phyloP scores from a whole-genome alignment of 2,329 filamentous ascomycete genomes.

The Colletotrichum truncatum region DNA sequence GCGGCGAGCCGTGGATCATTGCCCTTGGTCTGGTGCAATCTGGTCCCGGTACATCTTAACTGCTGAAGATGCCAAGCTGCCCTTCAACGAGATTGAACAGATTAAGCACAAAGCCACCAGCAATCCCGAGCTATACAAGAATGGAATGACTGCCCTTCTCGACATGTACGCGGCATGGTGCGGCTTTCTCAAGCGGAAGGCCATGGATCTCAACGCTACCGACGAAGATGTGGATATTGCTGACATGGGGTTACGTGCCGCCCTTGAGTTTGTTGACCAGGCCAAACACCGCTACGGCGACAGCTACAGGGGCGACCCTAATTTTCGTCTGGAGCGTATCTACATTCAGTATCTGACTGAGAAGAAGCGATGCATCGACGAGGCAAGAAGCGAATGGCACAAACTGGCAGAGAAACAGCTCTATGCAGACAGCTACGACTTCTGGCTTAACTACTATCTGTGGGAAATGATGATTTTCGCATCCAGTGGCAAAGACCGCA shows the following conservation, averaged over 20 bases:
- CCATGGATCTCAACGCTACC: slow-evolving; percentile 76
- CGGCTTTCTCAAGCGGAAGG: slow-evolving; percentile 87
- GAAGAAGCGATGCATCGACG: slow-evolving; percentile 79
- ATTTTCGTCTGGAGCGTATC: slow-evolving; percentile 89
- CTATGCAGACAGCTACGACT: slow-evolving; percentile 83
- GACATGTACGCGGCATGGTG: slow-evolving; percentile 96
- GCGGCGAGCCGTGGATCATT: slow-evolving; percentile 86
- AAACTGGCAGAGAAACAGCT: slow-evolving; percentile 71
- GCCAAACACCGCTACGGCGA: slow-evolving; percentile 78
- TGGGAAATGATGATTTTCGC: slow-evolving; percentile 83
- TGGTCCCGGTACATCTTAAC: slow-evolving; percentile 92
- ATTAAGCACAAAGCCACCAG: slow-evolving; percentile 94
- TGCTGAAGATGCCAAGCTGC: slow-evolving; percentile 79
- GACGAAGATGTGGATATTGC: slow-evolving; percentile 90
- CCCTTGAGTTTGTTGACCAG: slow-evolving; percentile 86
- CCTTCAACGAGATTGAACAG: slow-evolving; percentile 83
- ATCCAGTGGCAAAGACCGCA: slow-evolving; percentile 59
- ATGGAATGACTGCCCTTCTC: slow-evolving; percentile 87
- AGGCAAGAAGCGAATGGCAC: slow-evolving; percentile 82
- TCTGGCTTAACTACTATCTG: slow-evolving; percentile 91
- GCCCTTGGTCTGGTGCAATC: slow-evolving; percentile 89
- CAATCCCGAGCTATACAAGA: slow-evolving; percentile 83
- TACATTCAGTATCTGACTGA: slow-evolving; percentile 92
- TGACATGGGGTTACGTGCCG: slow-evolving; percentile 86
- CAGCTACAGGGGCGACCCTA: slow-evolving; percentile 84